Percentiles rank a stretch among this genome's conserved stretches.
Evolutionary conservation across 148 eudicot species (phyloP).

Genomic region (Selenicereus undatus): DNA sequence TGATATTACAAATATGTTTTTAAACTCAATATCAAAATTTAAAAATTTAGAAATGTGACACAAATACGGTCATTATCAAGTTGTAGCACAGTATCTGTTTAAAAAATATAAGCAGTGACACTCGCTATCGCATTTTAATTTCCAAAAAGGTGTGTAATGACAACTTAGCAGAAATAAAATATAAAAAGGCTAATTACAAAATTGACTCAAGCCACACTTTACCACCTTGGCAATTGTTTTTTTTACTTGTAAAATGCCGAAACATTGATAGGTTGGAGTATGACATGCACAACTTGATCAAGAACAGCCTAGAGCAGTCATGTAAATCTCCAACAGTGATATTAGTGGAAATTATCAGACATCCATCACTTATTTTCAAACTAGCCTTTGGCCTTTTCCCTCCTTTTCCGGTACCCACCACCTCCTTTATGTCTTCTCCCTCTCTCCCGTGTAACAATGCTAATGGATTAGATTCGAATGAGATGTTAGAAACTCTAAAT

Average conservation of each 20-base stretch:
- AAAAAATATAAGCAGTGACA: background rate
- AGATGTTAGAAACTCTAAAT: too few relatives aligned
- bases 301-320: conserved; percentile 3
- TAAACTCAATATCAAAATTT: too few relatives aligned
- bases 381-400: background rate
- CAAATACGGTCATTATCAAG: background rate
- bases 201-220: background rate
- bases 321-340: background rate
- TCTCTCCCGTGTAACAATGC: background rate
- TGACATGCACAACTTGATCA: background rate
- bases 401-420: background rate
- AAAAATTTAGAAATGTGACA: too few relatives aligned
- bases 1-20: too few relatives aligned
- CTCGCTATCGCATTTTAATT: background rate
- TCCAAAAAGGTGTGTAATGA: background rate
- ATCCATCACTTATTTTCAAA: background rate
- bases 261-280: background rate
- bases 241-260: background rate
- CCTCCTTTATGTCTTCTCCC: background rate
- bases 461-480: background rate
- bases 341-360: conserved; percentile 6
- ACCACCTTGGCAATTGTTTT: background rate
- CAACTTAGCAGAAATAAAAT: background rate
- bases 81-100: background rate
- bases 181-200: background rate